These are phyloP conservation scores for Ophiocordyceps unilateralis DNA, from an alignment of 2,329 filamentous ascomycete species.

Conservation along the genomic window DNA sequence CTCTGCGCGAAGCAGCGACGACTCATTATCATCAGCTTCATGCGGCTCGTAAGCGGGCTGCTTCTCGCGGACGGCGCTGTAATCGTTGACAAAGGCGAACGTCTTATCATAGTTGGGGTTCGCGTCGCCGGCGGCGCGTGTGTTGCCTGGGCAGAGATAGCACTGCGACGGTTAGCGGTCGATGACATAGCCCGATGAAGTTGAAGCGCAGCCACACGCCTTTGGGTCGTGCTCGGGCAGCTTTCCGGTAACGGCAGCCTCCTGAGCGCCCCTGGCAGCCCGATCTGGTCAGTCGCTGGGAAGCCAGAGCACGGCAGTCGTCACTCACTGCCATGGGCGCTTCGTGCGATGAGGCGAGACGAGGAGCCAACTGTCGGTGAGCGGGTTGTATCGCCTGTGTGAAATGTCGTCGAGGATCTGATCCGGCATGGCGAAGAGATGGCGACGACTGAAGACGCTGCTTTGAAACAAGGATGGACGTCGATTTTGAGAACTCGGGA, in stretches of 20 bases:
- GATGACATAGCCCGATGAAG: neutral
- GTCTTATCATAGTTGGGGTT: slow-evolving; percentile 80
- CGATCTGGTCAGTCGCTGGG: neutral
- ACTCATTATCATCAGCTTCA: slow-evolving; percentile 41
- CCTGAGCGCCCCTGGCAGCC: slow-evolving; percentile 64
- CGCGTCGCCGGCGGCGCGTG: slow-evolving; percentile 66
- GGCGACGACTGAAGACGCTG: neutral
- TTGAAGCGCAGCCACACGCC: slow-evolving; percentile 22
- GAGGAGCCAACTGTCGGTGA: slow-evolving; percentile 79
- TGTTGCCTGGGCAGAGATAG: slow-evolving; percentile 86
- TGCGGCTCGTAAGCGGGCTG: slow-evolving; percentile 59
- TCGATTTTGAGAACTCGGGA: neutral
- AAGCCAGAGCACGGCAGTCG: neutral
- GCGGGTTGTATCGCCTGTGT: slow-evolving; percentile 81
- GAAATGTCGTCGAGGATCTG: slow-evolving; percentile 87
- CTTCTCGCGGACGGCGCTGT: slow-evolving; percentile 86
- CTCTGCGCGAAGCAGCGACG: slow-evolving; percentile 63
- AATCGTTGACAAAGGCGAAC: slow-evolving; percentile 95
- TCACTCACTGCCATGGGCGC: slow-evolving; percentile 79
- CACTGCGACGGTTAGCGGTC: slow-evolving; percentile 35
- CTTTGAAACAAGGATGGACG: neutral
- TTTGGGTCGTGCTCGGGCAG: slow-evolving; percentile 69
- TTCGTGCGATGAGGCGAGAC: slow-evolving; percentile 95
- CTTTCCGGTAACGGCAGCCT: slow-evolving; percentile 47
- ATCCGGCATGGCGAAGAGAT: slow-evolving; percentile 41